Conservation (phyloP, 371 early-diverging fungal genomes). For the Quaeritorhiza haematococci region DNA sequence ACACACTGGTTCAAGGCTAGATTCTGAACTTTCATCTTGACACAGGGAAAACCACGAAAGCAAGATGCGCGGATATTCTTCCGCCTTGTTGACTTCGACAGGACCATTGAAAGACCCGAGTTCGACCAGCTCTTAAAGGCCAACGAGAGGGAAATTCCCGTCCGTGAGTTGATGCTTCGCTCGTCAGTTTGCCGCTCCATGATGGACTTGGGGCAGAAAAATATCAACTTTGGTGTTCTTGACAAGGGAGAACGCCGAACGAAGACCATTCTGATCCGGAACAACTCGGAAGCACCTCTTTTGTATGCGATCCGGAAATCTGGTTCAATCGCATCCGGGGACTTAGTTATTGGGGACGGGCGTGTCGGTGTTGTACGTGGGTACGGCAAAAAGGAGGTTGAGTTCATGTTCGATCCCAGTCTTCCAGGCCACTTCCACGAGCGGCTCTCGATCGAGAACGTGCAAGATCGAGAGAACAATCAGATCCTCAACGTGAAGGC, state of each 20-base stretch:
- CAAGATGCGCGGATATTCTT: conserved; percentile 76
- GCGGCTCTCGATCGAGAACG: conserved; percentile 81
- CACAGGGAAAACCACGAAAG: conserved; percentile 74
- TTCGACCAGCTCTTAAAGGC: conserved; percentile 64
- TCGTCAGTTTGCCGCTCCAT: conserved; percentile 76
- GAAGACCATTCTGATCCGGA: conserved; percentile 86
- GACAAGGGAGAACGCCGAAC: conserved; percentile 82
- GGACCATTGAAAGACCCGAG: conserved; percentile 61
- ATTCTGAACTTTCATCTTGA: conserved; percentile 20
- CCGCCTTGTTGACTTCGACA: conserved; percentile 73
- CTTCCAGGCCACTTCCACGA: conserved; percentile 85
- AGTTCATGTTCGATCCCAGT: conserved; percentile 88
- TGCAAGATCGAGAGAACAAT: conserved; percentile 79
- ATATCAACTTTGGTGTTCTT: conserved; percentile 92
- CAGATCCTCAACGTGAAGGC: conserved; percentile 84
- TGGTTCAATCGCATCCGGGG: conserved; percentile 92
- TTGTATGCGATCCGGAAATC: conserved; percentile 91
- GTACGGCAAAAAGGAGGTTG: conserved; percentile 86
- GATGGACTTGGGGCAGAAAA: conserved; percentile 92
- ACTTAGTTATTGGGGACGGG: conserved; percentile 67
- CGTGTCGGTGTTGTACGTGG: conserved; percentile 87
- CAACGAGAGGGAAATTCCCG: conserved; percentile 66
- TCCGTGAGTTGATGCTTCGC: conserved; percentile 88
- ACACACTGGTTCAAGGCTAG: no score
- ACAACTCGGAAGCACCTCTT: conserved; percentile 84